phyloP scores from a whole-genome alignment of 176 grass and related monocot genomes.

The Hordeum marinum region DNA sequence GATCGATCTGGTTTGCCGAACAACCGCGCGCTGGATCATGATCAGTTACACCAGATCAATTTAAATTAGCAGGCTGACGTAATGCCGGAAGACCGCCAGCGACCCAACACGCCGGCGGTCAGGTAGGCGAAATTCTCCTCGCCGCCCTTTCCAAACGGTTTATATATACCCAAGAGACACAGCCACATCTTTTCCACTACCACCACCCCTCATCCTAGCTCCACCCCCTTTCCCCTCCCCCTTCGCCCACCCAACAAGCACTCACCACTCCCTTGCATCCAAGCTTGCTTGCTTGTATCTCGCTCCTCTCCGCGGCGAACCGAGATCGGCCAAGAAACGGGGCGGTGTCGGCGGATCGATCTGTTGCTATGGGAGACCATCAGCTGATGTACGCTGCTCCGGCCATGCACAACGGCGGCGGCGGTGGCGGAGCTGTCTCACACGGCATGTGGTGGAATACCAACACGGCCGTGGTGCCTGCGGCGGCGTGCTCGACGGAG shows the following conservation, averaged over 20 bases:
- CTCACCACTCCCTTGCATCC: background rate
- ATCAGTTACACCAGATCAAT: conserved; percentile 45
- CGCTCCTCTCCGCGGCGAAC: background rate
- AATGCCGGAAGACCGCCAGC: conserved; percentile 35
- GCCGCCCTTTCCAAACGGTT: conserved; percentile 28
- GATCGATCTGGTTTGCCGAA: conserved; percentile 20
- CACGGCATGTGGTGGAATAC: conserved; percentile 42
- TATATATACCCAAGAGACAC: conserved; percentile 44
- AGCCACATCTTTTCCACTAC: conserved; percentile 37
- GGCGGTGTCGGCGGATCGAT: background rate
- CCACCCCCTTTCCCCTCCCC: conserved; percentile 18
- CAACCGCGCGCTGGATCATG: conserved; percentile 36
- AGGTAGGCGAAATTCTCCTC: conserved; percentile 45
- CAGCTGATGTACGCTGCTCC: conserved; percentile 52
- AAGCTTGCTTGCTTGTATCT: background rate
- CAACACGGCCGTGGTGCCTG: background rate
- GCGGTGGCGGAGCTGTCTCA: background rate
- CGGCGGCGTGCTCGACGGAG: conserved; percentile 43
- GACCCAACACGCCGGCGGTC: conserved; percentile 34
- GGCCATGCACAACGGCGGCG: conserved; percentile 37
- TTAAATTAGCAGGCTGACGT: conserved; percentile 28
- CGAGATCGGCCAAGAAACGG: conserved; percentile 19
- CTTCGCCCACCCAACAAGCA: conserved; percentile 35
- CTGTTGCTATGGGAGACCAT: conserved; percentile 41
- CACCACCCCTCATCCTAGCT: conserved; percentile 12